Evolutionary conservation across 306 rosid genomes (phyloP), one percentile per base, ranked within the genome.

Genomic region (Neltuma alba): DNA sequence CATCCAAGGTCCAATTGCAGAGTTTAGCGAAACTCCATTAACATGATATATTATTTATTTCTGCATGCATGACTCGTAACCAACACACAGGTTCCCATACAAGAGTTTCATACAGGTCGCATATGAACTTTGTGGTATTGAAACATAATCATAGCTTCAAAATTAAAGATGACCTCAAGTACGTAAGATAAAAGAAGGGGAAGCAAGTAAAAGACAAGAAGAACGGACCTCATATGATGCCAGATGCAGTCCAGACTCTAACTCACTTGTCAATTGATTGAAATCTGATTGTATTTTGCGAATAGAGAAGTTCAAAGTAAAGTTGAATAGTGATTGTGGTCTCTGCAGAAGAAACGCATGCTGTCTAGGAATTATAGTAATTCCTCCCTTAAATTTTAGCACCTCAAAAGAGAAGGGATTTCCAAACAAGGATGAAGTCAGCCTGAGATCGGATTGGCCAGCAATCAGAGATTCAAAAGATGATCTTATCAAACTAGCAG

Each of bases 311-410:
- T 88, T 89, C 81, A 92, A 81, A 60, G 94, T 90, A 76, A 92
- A 92, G 85, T 87, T 90, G 88, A 89, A 92, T 57, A 27, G 72
- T 52, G 82, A 45, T 83, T 89, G 91, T 72, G 78, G 87, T 68
- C 73, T 84, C 88, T 89, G 97, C 85, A 92, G 84, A 81, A 85
- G 94, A 84, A 92, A 92, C 9, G 78, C 92, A 25, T 34, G 83
- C 86, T 92, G 94, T 31, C 65, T 68, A 28, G 92, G 97, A 81
- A 83, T 77, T 79, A 92, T 79, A 8, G 94, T 90, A 73, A 92
- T 92, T 86, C 97, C 97, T 71, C 91, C 94, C 8, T 83, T 87
- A 74, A 89, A 90, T 87, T 82, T 92, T 52, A 89, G 89, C 79
- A 92, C 92, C 79, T 89, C 90, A 75, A 92, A 92, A 76, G 33